Percentiles rank a stretch among this genome's conserved stretches.
phyloP scores from a whole-genome alignment of 345 rosid genomes.

The Leavenworthia alabamica region DNA sequence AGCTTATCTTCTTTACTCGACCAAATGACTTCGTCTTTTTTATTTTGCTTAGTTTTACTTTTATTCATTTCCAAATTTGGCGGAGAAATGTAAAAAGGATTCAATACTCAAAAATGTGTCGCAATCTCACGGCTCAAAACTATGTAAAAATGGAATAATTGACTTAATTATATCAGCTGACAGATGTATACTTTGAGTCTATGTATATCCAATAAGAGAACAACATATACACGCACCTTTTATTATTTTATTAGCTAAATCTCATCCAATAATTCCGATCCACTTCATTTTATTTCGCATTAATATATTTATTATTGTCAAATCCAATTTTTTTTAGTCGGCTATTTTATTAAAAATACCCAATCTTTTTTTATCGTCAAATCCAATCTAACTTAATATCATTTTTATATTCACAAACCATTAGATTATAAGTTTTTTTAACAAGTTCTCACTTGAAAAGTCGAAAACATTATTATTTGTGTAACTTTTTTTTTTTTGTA shows the following conservation, averaged over 20 bases:
- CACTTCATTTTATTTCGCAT: neutral
- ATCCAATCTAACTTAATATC: neutral
- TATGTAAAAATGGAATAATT: neutral
- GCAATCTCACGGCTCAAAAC: neutral
- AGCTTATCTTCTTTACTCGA: conserved; percentile 16
- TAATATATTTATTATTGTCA: too few relatives aligned
- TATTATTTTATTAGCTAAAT: neutral
- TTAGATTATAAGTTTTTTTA: too few relatives aligned
- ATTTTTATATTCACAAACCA: too few relatives aligned
- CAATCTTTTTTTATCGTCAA: too few relatives aligned
- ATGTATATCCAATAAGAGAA: neutral
- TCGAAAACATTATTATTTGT: too few relatives aligned
- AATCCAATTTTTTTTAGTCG: too few relatives aligned
- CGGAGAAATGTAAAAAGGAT: neutral
- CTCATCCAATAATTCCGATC: neutral
- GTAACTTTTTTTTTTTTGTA: too few relatives aligned
- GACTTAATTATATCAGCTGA: neutral
- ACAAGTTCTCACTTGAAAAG: too few relatives aligned
- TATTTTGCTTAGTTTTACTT: neutral
- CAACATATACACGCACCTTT: neutral
- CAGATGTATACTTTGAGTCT: neutral
- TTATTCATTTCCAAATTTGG: neutral
- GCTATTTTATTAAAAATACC: too few relatives aligned
- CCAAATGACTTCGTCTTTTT: neutral
- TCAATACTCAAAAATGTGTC: neutral